Evolutionary conservation across 768 basidiomycete species (phyloP), one percentile per base, ranked within the genome.

Genomic region (Boletus pseudo-olivaceus): DNA sequence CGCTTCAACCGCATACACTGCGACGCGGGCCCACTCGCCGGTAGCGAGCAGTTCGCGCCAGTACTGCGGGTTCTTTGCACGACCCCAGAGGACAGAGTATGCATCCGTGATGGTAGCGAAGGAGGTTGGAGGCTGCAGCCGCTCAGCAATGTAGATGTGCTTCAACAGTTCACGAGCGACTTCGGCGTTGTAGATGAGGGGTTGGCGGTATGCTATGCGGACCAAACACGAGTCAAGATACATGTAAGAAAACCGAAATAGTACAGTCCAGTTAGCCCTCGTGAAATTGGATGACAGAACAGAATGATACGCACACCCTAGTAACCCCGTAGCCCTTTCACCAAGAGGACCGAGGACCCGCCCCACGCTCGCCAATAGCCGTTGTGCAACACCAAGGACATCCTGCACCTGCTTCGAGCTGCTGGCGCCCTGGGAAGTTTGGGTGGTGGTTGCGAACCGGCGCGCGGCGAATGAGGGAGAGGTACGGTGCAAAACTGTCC

Each of bases 1-100:
- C 32, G 90, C 93, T 73, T 96, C 91, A 23, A 92, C 65, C 9
- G 82, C 90, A 66, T 93, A 91, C 17, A 92, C 69, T 10, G 83
- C 83, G 26, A 92, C 76, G 61, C 79, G 78, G 7, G 78, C 78
- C 72, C 84, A 80, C 62, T 90, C 84, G 7, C 91, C 90, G 45
- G 75, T 83, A 62, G 75, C 69, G 14, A 81, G 64, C 14, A 85
- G 67, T 54, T 81, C 75, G 11, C 83, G 78, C 82, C 85, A 85
- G 70, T 84, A 89, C 23, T 74, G 72, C 0, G 75, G 69, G 67
- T 79, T 82, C 49, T 71, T 75, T 17, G 83, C 83, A 45, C 84
- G 83, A 19, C 75, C 63, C 81, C 82, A 89, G 40, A 94, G 68
- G 34, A 82, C 79, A 41, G 76, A 68, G 69, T 92, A 93, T 27